Percentiles rank a stretch among this genome's conserved stretches.
These are phyloP conservation scores for Suhomyces xylopsoci DNA, from an alignment of 805 yeast species.

Conservation along the genomic window DNA sequence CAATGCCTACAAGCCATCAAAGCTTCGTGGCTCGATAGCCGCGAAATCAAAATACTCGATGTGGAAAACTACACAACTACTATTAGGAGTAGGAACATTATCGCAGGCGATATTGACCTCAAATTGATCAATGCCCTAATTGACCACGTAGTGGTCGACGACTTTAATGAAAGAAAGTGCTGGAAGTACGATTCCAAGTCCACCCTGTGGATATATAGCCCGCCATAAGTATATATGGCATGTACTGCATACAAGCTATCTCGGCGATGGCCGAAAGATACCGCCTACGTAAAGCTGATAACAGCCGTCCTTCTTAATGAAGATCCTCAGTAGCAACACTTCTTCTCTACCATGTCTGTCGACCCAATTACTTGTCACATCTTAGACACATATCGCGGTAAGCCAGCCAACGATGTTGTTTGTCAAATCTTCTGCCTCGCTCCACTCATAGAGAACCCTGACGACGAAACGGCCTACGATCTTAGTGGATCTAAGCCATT, in stretches of 20 bases:
- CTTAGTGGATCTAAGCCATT: conserved; percentile 38
- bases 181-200: conserved; percentile 23
- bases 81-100: conserved; percentile 8
- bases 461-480: conserved; percentile 27
- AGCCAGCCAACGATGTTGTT: conserved; percentile 74
- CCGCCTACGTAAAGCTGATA: not conserved
- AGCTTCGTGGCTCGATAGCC: not conserved
- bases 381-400: conserved; percentile 78
- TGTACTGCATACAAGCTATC: not conserved
- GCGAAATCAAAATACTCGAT: conserved; percentile 8
- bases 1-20: conserved; percentile 2
- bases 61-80: conserved; percentile 13
- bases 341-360: conserved; percentile 19
- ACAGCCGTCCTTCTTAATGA: not conserved
- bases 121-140: conserved; percentile 25
- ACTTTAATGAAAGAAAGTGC: conserved; percentile 11
- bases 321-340: not conserved
- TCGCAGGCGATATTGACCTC: conserved; percentile 10
- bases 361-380: conserved; percentile 85
- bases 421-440: conserved; percentile 55
- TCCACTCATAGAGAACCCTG: conserved; percentile 18
- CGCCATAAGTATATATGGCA: not conserved
- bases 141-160: conserved; percentile 18
- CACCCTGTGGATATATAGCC: conserved; percentile 9
- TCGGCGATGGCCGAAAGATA: not conserved